Conservation (phyloP, 768 basidiomycete species). For the Boletus rubropictus region DNA sequence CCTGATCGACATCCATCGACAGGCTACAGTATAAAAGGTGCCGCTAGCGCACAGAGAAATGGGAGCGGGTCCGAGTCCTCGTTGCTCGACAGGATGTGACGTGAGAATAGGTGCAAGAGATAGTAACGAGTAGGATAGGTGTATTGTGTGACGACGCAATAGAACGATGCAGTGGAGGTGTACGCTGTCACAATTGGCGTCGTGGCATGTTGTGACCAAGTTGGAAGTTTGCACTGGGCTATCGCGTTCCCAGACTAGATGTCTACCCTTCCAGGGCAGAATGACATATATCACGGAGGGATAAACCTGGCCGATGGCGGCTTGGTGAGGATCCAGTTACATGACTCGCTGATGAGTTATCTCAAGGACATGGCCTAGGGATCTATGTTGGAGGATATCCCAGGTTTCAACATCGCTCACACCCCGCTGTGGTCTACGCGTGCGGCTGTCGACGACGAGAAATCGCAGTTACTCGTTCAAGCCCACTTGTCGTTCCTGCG, state of each 20-base stretch:
- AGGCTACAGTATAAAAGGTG: constrained; percentile 53
- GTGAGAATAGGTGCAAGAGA: constrained; percentile 25
- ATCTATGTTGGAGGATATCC: constrained; percentile 50
- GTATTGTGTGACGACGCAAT: constrained; percentile 14
- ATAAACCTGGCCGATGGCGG: constrained; percentile 21
- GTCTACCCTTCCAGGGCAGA: background rate
- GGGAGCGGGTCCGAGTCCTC: constrained; percentile 19
- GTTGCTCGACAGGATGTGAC: constrained; percentile 34
- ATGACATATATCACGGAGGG: constrained; percentile 8
- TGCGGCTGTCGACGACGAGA: constrained; percentile 48
- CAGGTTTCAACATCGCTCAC: constrained; percentile 42
- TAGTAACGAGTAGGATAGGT: constrained; percentile 21
- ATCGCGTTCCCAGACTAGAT: background rate
- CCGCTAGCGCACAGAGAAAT: constrained; percentile 34
- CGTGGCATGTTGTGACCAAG: background rate
- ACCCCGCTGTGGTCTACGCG: constrained; percentile 70
- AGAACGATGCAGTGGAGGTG: too few relatives aligned
- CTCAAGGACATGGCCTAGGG: constrained; percentile 40
- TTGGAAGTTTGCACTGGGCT: background rate
- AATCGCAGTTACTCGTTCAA: constrained; percentile 38
- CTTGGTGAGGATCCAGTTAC: constrained; percentile 31
- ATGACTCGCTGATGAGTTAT: background rate
- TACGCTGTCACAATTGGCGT: too few relatives aligned
- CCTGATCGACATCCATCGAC: constrained; percentile 33
- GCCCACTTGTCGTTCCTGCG: constrained; percentile 59